These are phyloP conservation scores for Kazachstania sp. DNA, from an alignment of 1,139 yeast species.

Conservation along the genomic window DNA sequence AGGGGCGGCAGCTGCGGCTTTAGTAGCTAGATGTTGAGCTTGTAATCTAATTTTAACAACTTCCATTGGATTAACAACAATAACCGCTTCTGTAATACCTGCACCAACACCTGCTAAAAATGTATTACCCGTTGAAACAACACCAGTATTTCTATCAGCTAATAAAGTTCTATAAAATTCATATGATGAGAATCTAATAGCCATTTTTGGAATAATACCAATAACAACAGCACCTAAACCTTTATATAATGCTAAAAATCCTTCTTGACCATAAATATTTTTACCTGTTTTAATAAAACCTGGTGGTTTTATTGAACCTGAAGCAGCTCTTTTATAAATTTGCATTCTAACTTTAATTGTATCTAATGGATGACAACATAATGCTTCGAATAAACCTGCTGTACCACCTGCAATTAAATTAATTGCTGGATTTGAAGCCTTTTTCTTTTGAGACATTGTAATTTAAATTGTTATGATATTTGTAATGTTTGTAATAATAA, in stretches of 20 bases:
- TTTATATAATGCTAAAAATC: conserved; percentile 79
- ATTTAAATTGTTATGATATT: background rate
- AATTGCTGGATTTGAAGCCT: conserved; percentile 41
- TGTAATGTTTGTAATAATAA: no score
- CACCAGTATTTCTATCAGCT: conserved; percentile 52
- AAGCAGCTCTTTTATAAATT: conserved; percentile 48
- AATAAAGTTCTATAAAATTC: conserved; percentile 75
- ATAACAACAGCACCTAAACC: conserved; percentile 96
- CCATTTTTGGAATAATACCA: conserved; percentile 98
- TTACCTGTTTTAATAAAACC: conserved; percentile 82
- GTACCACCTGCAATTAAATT: conserved; percentile 94
- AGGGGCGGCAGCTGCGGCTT: conserved; percentile 38
- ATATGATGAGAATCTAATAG: conserved; percentile 88
- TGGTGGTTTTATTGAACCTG: conserved; percentile 47
- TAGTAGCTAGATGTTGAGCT: conserved; percentile 86
- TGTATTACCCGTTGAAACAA: conserved; percentile 59
- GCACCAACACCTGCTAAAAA: conserved; percentile 96
- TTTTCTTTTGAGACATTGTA: conserved; percentile 24
- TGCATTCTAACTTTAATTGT: conserved; percentile 98
- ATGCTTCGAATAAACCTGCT: conserved; percentile 93
- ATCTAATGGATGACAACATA: conserved; percentile 91
- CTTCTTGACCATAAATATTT: conserved; percentile 69
- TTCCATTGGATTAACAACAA: conserved; percentile 94
- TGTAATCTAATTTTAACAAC: conserved; percentile 93
- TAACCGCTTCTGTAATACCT: conserved; percentile 91